These are phyloP conservation scores for Eutypella sp. DNA, from an alignment of 2,329 filamentous ascomycete genomes.

Conservation along the genomic window DNA sequence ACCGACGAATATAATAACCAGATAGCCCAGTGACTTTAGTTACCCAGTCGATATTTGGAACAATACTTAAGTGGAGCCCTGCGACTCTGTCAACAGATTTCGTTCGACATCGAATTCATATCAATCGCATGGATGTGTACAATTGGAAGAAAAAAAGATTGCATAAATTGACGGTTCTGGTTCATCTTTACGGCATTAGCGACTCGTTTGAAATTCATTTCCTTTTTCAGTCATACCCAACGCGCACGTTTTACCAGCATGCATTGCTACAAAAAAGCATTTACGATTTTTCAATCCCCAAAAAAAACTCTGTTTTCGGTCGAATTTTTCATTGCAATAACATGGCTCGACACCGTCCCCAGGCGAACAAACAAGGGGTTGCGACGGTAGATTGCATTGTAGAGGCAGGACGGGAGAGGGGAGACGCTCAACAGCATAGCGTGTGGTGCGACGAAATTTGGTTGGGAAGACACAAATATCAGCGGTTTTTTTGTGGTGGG, in stretches of 20 bases:
- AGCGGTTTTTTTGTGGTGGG: background rate
- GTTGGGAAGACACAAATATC: background rate
- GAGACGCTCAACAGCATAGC: background rate
- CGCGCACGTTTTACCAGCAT: constrained; percentile 21
- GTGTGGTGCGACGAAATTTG: background rate
- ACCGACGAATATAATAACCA: constrained; percentile 34
- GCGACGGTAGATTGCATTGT: background rate
- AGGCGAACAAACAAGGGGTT: background rate
- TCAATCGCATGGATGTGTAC: constrained; percentile 28
- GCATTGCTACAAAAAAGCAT: constrained; percentile 20
- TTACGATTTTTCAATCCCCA: constrained; percentile 22
- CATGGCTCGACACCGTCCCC: background rate
- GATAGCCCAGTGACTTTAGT: constrained; percentile 20
- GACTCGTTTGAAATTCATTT: constrained; percentile 34
- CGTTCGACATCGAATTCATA: background rate
- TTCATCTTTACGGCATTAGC: constrained; percentile 44
- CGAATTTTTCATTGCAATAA: constrained; percentile 9
- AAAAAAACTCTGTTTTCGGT: constrained; percentile 27
- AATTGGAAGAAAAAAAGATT: constrained; percentile 40
- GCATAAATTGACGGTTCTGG: constrained; percentile 38
- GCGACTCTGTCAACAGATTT: constrained; percentile 9
- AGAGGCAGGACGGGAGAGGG: background rate
- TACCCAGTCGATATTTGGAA: constrained; percentile 1
- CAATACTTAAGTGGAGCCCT: constrained; percentile 7
- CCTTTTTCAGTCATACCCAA: constrained; percentile 30